A percentile compares a stretch with the other conserved stretches of the same genome.
These are phyloP conservation scores for Trichothecium roseum DNA, from an alignment of 2,329 filamentous ascomycete genomes.

Conservation along the genomic window DNA sequence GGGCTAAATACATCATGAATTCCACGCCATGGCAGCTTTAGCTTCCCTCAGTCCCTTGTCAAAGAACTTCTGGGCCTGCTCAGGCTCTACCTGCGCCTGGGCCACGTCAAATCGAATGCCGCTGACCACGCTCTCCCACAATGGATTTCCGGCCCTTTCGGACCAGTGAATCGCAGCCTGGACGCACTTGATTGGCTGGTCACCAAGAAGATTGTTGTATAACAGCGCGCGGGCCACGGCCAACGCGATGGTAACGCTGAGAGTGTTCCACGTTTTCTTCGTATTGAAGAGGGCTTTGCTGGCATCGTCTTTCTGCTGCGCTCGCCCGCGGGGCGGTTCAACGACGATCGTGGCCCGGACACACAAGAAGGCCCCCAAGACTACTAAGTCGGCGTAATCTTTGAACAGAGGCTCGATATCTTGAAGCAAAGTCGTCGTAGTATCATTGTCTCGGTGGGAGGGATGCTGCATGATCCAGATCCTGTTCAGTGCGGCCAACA, in stretches of 20 bases:
- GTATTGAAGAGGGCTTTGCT: slow-evolving; percentile 61
- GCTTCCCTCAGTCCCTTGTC: slow-evolving; percentile 18
- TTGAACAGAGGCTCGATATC: slow-evolving; percentile 57
- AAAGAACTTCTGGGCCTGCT: slow-evolving; percentile 23
- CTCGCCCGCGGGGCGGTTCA: slow-evolving; percentile 54
- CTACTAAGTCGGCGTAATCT: slow-evolving; percentile 61
- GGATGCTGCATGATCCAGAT: slow-evolving; percentile 63
- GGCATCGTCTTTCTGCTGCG: slow-evolving; percentile 70
- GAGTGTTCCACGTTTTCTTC: slow-evolving; percentile 60
- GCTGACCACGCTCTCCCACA: slow-evolving; percentile 74
- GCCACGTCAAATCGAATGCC: slow-evolving; percentile 68
- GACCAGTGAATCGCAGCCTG: slow-evolving; percentile 59
- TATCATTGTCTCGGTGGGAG: slow-evolving; percentile 42
- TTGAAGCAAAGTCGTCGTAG: slow-evolving; percentile 51
- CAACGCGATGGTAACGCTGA: slow-evolving; percentile 73
- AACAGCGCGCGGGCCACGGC: slow-evolving; percentile 77
- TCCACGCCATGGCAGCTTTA: slow-evolving; percentile 28
- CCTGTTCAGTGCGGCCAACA: slow-evolving; percentile 58
- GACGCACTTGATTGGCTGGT: slow-evolving; percentile 68
- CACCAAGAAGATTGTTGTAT: slow-evolving; percentile 72
- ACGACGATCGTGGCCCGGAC: slow-evolving; percentile 58
- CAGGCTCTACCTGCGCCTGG: slow-evolving; percentile 32
- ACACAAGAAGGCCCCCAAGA: slow-evolving; percentile 69
- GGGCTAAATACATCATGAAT: slow-evolving; percentile 10
- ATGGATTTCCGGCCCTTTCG: slow-evolving; percentile 55